Evolutionary conservation across 306 rosid species (phyloP).

Genomic region (Pyrus betulifolia): DNA sequence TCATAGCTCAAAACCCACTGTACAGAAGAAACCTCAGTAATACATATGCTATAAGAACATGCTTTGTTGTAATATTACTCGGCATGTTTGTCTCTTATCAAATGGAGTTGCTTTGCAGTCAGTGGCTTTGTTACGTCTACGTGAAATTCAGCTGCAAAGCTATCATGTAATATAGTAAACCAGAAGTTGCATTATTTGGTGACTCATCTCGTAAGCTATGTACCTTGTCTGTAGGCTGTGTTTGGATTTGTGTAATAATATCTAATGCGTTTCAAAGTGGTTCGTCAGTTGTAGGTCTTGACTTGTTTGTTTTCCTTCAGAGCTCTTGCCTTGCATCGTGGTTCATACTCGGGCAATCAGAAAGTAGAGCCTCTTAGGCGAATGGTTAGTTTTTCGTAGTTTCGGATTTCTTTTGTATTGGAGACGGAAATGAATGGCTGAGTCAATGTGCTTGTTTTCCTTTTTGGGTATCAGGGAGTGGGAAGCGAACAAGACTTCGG

Average conservation of each 20-base stretch:
- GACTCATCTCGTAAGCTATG: not conserved
- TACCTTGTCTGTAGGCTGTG: not conserved
- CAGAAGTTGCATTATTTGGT: not conserved
- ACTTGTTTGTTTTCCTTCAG: not conserved
- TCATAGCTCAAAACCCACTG: slow-evolving; percentile 15
- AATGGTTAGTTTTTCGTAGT: too few relatives aligned
- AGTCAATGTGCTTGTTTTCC: too few relatives aligned
- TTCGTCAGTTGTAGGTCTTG: not conserved
- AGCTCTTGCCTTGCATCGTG: not conserved
- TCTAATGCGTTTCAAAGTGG: not conserved
- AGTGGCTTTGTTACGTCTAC: not conserved
- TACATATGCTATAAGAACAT: slow-evolving; percentile 20
- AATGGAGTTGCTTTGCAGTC: not conserved
- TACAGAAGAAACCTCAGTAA: slow-evolving; percentile 16
- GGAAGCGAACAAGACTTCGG: too few relatives aligned
- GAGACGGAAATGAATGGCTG: too few relatives aligned
- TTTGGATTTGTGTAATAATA: not conserved
- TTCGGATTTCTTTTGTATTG: too few relatives aligned
- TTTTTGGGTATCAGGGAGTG: too few relatives aligned
- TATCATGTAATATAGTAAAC: not conserved
- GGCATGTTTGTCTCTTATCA: not conserved
- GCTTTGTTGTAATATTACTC: not conserved
- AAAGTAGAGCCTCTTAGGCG: too few relatives aligned
- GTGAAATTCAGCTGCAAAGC: not conserved
- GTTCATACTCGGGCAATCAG: too few relatives aligned